Base-by-base conservation (phyloP, 2,329 filamentous ascomycete genomes). In the Colletotrichum higginsianum region DNA sequence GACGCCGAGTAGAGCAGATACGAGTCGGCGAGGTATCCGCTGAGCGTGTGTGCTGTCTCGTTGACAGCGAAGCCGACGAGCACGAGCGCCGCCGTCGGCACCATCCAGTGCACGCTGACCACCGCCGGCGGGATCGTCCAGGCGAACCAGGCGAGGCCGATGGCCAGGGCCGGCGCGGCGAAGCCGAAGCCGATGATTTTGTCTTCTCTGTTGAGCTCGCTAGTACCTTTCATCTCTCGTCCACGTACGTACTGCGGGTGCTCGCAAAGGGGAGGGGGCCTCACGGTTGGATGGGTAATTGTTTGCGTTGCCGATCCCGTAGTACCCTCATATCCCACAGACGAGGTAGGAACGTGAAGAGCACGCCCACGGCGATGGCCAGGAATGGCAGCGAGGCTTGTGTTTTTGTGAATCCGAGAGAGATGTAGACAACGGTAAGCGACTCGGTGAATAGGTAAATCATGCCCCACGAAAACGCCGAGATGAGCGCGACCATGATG, bases 381-480 rank as follows among this genome's bases (percentile, higher is more conserved):
- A 85, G 73, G 64, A 86, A 85, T 0, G 82, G 78, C 0, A 86
- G 76, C 0, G 81, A 84, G 0, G 83, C 75, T 4, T 82, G 74
- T 1, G 79, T 74, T 2, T 71, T 65, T 3, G 76, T 73, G 73
- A 85, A 80, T 4, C 79, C 78, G 61, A 82, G 75, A 4, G 78
- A 76, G 40, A 78, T 66, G 74, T 84, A 87, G 4, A 86, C 80
- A 0, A 79, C 74, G 1, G 79, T 77, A 0, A 86, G 74, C 0
- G 82, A 80, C 77, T 86, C 84, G 0, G 84, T 83, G 73, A 86
- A 85, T 4, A 86, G 81, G 71, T 87, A 87, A 35, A 87, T 82
- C n/a, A 87, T 77, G 0, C 81, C 84, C 73, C 83, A 85, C 8
- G 82, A 81, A 18, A 83, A 76, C 11, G 82, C 82, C 11, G 80